These are phyloP conservation scores for Endothia cerciana DNA, from an alignment of 2,329 filamentous ascomycete genomes.

Conservation along the genomic window DNA sequence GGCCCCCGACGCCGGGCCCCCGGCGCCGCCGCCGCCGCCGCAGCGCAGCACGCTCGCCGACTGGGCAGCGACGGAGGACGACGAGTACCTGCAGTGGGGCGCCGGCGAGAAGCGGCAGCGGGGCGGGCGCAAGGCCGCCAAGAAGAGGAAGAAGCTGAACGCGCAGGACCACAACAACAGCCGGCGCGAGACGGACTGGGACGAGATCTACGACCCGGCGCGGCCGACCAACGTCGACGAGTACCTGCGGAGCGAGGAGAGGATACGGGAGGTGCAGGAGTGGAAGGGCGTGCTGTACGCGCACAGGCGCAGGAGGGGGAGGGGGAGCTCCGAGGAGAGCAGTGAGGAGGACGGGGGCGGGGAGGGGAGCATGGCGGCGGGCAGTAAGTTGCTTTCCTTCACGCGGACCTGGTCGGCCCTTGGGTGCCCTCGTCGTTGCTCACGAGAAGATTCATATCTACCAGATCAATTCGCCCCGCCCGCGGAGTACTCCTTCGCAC, in stretches of 20 bases:
- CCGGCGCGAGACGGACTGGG: conserved; percentile 74
- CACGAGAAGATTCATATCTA: background rate
- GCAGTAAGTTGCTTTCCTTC: conserved; percentile 39
- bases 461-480: conserved; percentile 65
- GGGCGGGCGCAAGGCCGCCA: conserved; percentile 70
- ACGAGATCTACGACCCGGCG: conserved; percentile 86
- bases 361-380: conserved; percentile 35
- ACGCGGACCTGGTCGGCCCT: background rate
- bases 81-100: conserved; percentile 74
- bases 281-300: conserved; percentile 85
- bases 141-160: conserved; percentile 69
- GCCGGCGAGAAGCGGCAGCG: conserved; percentile 69
- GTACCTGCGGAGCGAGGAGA: conserved; percentile 83
- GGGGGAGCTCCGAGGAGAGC: conserved; percentile 47
- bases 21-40: conserved; percentile 40
- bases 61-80: conserved; percentile 81
- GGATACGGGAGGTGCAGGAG: conserved; percentile 76
- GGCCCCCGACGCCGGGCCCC: conserved; percentile 25
- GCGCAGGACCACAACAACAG: conserved; percentile 54
- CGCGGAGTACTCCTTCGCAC: conserved; percentile 58
- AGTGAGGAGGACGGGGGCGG: conserved; percentile 41
- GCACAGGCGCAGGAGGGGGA: conserved; percentile 57
- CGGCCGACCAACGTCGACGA: conserved; percentile 83
- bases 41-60: conserved; percentile 76
- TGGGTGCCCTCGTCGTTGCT: background rate